Evolutionary conservation across 2,329 filamentous ascomycete species (phyloP), one percentile per base, ranked within the genome.

Genomic region (Nothophaeocryptopus gaeumannii): DNA sequence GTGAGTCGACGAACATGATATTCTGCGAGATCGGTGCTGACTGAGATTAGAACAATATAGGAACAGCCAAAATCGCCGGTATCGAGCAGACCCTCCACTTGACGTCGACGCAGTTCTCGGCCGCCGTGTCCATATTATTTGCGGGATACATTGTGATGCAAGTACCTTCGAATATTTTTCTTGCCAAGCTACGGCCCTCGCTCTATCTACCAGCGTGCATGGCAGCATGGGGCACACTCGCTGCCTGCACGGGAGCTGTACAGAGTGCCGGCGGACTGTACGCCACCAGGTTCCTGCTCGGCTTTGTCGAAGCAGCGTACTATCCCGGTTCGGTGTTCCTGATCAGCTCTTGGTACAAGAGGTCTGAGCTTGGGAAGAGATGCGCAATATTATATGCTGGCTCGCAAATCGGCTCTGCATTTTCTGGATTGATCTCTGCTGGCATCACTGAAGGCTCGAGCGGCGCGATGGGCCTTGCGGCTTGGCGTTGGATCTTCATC

Each of bases 401-500:
- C 71, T 50, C 68, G 64, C 33, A 68, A 64, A 5, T 61, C 26
- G 84, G 82, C 0, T 83, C 83, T 3, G 85, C 85, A 2, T 88
- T 88, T 59, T 84, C 83, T 0, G 85, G 84, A 5, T 58, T 75
- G 1, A 70, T 75, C 13, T 72, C 71, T 12, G 72, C 72, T 14
- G 73, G 84, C 5, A 84, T 89, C 44, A 83, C 78, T 0, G 70
- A 74, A 12, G 45, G 50, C 3, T 79, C 89, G 76, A 76, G 86
- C 54, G 75, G 78, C 5, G 68, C 70, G 0, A 68, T 68, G 10
- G 83, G 82, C 1, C 69, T 83, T 3, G 69, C 74, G 5, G 82
- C 80, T 5, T 88, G 77, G 83, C 64, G 55, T 49, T 62, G 52
- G 57, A 70, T 86, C 0, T 86, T 87, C 68, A 81, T 48, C 42